Conservation (phyloP, 2,329 filamentous ascomycete species). For the Pseudogymnoascus sp. region DNA sequence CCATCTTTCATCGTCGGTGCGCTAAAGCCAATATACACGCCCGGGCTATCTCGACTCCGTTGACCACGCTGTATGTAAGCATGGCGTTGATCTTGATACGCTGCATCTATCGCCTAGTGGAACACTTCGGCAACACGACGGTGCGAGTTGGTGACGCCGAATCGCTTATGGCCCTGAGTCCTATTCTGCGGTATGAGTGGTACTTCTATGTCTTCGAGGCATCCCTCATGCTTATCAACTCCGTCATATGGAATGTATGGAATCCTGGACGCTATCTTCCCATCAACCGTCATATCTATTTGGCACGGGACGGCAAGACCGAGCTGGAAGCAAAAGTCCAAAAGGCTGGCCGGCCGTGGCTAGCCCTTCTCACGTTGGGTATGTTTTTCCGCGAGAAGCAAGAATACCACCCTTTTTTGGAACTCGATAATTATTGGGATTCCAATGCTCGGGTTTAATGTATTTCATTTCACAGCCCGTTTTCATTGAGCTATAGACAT, state of each 20-base stretch:
- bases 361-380: slow-evolving; percentile 13
- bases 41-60: slow-evolving; percentile 27
- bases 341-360: slow-evolving; percentile 33
- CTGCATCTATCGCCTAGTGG: slow-evolving; percentile 47
- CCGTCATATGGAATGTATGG: slow-evolving; percentile 39
- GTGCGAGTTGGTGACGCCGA: slow-evolving; percentile 34
- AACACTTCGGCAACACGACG: slow-evolving; percentile 43
- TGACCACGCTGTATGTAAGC: slow-evolving; percentile 43
- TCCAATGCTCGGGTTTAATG: not conserved
- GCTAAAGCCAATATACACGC: slow-evolving; percentile 10
- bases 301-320: slow-evolving; percentile 39
- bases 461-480: not conserved
- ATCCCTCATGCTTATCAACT: slow-evolving; percentile 43
- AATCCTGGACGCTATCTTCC: slow-evolving; percentile 45
- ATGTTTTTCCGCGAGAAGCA: slow-evolving; percentile 13
- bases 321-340: slow-evolving; percentile 41
- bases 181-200: slow-evolving; percentile 45
- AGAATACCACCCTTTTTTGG: slow-evolving; percentile 1
- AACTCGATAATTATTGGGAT: not conserved
- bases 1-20: slow-evolving; percentile 40
- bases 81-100: slow-evolving; percentile 41
- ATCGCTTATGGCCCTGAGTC: slow-evolving; percentile 31
- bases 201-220: slow-evolving; percentile 52
- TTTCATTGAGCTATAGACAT: not conserved
- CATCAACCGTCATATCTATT: slow-evolving; percentile 37